Conservation (phyloP, 1,284 basidiomycete genomes). For the Papiliotrema terrestris region DNA sequence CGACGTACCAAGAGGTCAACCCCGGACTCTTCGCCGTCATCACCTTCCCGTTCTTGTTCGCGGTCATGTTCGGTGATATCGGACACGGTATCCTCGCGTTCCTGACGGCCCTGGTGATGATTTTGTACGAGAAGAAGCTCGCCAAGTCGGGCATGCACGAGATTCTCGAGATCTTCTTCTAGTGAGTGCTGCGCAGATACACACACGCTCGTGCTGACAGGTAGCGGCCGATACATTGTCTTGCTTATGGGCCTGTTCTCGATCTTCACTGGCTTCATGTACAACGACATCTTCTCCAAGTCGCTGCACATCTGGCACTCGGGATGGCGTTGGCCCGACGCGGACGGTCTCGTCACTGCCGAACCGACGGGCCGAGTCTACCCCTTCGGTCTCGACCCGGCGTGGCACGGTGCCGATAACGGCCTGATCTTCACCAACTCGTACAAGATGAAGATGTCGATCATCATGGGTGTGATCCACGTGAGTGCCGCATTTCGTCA, state of each 20-base stretch:
- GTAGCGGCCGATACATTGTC: slow-evolving; percentile 94
- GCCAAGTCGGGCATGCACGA: slow-evolving; percentile 68
- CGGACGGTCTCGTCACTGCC: slow-evolving; percentile 56
- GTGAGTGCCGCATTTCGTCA: slow-evolving; percentile 54
- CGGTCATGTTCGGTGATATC: slow-evolving; percentile 99
- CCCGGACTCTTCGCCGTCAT: slow-evolving; percentile 91
- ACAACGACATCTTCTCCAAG: slow-evolving; percentile 99
- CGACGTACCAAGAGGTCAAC: slow-evolving; percentile 95
- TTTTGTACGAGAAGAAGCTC: slow-evolving; percentile 75
- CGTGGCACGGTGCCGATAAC: slow-evolving; percentile 94
- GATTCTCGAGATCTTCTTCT: slow-evolving; percentile 90
- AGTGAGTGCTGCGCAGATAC: slow-evolving; percentile 55
- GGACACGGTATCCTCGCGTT: slow-evolving; percentile 90
- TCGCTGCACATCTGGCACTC: slow-evolving; percentile 83
- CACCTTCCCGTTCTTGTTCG: slow-evolving; percentile 98
- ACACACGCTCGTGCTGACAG: slow-evolving; percentile 6
- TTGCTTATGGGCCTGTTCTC: slow-evolving; percentile 95
- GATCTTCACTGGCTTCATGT: slow-evolving; percentile 93
- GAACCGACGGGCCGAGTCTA: slow-evolving; percentile 67
- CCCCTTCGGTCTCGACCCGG: slow-evolving; percentile 91
- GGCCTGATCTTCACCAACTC: slow-evolving; percentile 93
- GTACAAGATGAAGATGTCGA: slow-evolving; percentile 99
- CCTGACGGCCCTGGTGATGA: slow-evolving; percentile 75
- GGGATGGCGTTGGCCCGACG: slow-evolving; percentile 75
- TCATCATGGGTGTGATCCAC: slow-evolving; percentile 94